Conservation (phyloP, 1,284 basidiomycete species). For the Sanghuangporus baumii region DNA sequence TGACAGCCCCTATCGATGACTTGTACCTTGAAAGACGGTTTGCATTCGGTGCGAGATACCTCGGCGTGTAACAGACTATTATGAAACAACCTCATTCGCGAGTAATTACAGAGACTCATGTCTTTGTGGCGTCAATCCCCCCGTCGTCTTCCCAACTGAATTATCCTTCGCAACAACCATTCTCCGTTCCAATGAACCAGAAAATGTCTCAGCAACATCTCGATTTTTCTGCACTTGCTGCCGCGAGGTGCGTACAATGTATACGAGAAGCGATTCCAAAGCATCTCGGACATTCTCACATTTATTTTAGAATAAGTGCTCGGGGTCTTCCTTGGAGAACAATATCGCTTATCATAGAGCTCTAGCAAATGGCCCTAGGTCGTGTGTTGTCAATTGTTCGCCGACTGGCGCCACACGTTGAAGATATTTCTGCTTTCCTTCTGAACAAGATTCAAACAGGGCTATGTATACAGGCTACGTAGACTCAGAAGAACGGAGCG, state of each 20-base stretch:
- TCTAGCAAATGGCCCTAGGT: background rate
- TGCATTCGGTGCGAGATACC: too few species aligned
- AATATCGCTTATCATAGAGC: background rate
- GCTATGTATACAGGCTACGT: too few species aligned
- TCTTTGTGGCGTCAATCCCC: too few species aligned
- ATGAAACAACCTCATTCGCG: too few species aligned
- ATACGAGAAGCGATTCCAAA: background rate
- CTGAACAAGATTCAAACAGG: too few species aligned
- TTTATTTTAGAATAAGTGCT: background rate
- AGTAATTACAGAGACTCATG: too few species aligned
- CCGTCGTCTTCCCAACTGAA: background rate
- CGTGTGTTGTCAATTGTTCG: background rate
- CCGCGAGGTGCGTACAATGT: background rate
- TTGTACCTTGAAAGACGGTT: too few species aligned
- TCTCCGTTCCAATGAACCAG: background rate
- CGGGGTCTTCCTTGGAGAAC: background rate
- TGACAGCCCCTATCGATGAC: too few species aligned
- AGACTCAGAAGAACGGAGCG: too few species aligned
- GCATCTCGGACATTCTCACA: background rate
- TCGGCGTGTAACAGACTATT: too few species aligned
- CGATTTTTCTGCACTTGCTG: background rate
- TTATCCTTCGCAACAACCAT: background rate
- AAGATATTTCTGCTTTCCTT: background rate
- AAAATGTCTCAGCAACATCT: background rate
- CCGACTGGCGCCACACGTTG: background rate